Conservation (phyloP, 2,329 filamentous ascomycete genomes). For the Pseudocercospora musae region DNA sequence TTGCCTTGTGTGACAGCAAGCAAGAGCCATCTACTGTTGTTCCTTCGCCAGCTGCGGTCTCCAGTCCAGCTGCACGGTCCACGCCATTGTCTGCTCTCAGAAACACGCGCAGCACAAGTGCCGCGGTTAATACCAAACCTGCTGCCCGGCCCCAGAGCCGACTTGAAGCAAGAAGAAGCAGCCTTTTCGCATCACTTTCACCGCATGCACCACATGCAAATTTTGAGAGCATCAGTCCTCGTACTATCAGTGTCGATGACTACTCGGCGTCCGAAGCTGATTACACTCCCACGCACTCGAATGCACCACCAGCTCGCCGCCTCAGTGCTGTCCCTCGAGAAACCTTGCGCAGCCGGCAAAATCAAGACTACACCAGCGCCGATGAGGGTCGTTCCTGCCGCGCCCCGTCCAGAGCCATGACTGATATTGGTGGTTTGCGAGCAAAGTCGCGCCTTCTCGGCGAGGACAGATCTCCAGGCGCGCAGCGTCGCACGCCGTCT, state of each 20-base stretch:
- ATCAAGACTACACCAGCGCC: conserved; percentile 32
- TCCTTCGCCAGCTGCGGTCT: conserved; percentile 23
- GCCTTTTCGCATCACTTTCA: conserved; percentile 30
- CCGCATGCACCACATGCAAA: conserved; percentile 9
- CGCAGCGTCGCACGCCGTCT: conserved; percentile 12
- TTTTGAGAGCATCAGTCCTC: conserved; percentile 26
- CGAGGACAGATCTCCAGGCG: conserved; percentile 15
- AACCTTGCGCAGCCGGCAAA: conserved; percentile 36
- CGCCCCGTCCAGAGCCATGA: conserved; percentile 49
- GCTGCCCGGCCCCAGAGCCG: conserved; percentile 39
- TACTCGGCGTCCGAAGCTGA: conserved; percentile 30
- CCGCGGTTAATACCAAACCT: conserved; percentile 6
- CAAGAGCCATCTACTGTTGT: conserved; percentile 25
- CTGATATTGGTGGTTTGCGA: conserved; percentile 39
- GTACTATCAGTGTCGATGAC: conserved; percentile 32
- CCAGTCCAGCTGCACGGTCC: not conserved
- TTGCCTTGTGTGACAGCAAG: conserved; percentile 61
- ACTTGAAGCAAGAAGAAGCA: conserved; percentile 45
- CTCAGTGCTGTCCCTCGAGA: conserved; percentile 39
- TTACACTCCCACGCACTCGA: conserved; percentile 26
- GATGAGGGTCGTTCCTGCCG: conserved; percentile 42
- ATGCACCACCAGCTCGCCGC: conserved; percentile 26
- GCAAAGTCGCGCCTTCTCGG: conserved; percentile 13
- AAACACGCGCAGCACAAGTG: conserved; percentile 14
- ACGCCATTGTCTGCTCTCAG: not conserved